Percentiles rank a stretch among this genome's conserved stretches.
These are phyloP conservation scores for Chamaecyparis obtusa DNA, from an alignment of 75 land plant species.

Conservation along the genomic window DNA sequence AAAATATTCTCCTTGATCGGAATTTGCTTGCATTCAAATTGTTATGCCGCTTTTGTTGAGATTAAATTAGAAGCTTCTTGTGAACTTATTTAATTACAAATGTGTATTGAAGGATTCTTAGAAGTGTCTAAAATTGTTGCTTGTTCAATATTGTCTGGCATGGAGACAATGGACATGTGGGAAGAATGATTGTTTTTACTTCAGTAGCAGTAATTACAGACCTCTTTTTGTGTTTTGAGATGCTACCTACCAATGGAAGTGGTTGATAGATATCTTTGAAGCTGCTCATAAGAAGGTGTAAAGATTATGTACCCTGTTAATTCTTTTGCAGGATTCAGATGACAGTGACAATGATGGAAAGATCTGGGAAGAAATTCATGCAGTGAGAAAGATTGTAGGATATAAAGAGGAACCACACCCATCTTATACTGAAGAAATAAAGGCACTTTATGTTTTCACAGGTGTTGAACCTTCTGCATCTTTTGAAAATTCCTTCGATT, in stretches of 20 bases:
- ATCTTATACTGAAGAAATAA: constrained; percentile 48
- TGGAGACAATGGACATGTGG: background rate
- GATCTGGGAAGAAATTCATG: constrained; percentile 49
- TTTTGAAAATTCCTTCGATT: constrained; percentile 13
- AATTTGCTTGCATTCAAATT: background rate
- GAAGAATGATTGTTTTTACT: background rate
- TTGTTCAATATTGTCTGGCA: background rate
- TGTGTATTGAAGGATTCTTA: background rate
- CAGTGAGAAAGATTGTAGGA: constrained; percentile 48
- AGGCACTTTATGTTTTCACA: constrained; percentile 55
- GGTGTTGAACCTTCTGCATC: constrained; percentile 61
- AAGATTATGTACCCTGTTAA: background rate
- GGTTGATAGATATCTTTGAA: background rate
- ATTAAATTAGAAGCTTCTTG: background rate
- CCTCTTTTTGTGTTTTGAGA: background rate
- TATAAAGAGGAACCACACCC: constrained; percentile 20
- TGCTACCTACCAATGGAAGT: background rate
- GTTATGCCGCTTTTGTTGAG: background rate
- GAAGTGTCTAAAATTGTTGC: background rate
- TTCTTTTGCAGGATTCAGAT: constrained; percentile 7
- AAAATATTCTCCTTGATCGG: background rate
- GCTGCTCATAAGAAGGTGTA: background rate
- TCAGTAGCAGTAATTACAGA: background rate
- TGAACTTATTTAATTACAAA: background rate
- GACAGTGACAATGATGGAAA: constrained; percentile 12